Base-by-base conservation (phyloP, 2,329 filamentous ascomycete genomes). In the Zasmidium cellare region DNA sequence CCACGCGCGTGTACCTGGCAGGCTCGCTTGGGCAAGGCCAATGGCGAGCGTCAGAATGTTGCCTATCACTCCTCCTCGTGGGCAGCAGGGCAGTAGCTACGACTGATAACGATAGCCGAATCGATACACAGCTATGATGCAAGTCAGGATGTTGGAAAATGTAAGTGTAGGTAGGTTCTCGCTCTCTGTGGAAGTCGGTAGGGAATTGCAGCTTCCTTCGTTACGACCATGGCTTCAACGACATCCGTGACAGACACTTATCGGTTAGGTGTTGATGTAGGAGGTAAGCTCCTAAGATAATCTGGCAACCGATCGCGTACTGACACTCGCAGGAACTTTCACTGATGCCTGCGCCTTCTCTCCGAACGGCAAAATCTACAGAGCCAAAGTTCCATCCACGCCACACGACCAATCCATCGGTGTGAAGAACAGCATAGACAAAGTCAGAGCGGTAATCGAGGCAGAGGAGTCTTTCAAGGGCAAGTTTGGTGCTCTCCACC, bases 351-450 rank as follows among this genome's bases (percentile, higher is more conserved):
- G 63, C 46, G 66, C 60, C 20, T 67, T 68, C 45, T 64, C 63
- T 1, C 66, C 65, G 1, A 59, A 62, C n/a, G 65, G 66, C 19
- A 62, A 59, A 25, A 59, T 67, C 57, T 68, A 65, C 57, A 51
- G 65, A 28, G 65, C 66, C 35, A 68, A 68, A 56, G 65, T 67
- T 7, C 63, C 66, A 14, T 65, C 61, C 1, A 68, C 66, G 19
- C 65, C 66, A 25, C 63, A 68, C 35, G 66, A 68, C 52, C 65
- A 68, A 53, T 65, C 61, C 16, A 63, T 68, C 18, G 66, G 66
- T 35, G 66, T 68, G 9, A 67, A 68, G 57, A 54, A 66, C 56
- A 59, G 60, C 59, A 68, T 68, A 23, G 66, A 68, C 51, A 68
- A 67, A 55, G 53, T 68, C 44, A 56, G 63, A 52, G 51, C 57